These are phyloP conservation scores for Aspergillus ellipticus DNA, from an alignment of 495 filamentous ascomycete species.

Conservation along the genomic window DNA sequence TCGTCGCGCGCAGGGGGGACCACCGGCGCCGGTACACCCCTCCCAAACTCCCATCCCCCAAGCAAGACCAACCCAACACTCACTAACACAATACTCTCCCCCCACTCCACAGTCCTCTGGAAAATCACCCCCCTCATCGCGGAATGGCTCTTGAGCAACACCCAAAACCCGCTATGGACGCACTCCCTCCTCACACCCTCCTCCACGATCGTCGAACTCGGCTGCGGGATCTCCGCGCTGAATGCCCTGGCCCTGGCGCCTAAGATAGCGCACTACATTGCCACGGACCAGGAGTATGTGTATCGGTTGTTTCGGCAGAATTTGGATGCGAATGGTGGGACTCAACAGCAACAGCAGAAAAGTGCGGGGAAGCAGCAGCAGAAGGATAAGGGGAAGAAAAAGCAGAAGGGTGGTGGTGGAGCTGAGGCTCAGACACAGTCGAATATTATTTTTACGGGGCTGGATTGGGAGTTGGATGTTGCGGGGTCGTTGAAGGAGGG, in stretches of 20 bases:
- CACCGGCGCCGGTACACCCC: conserved; percentile 74
- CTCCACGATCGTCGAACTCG: conserved; percentile 73
- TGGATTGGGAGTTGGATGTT: conserved; percentile 46
- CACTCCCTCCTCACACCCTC: conserved; percentile 48
- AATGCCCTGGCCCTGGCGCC: conserved; percentile 63
- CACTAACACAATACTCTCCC: background rate
- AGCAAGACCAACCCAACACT: conserved; percentile 5
- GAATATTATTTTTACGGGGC: conserved; percentile 39
- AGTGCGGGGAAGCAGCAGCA: conserved; percentile 18
- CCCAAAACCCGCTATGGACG: conserved; percentile 62
- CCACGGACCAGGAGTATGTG: conserved; percentile 89
- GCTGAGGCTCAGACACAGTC: background rate
- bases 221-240: conserved; percentile 79
- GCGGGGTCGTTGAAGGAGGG: conserved; percentile 29
- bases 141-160: conserved; percentile 62
- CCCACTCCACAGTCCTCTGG: conserved; percentile 64
- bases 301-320: conserved; percentile 71
- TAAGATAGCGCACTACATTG: conserved; percentile 60
- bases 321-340: conserved; percentile 58
- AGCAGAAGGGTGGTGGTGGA: background rate
- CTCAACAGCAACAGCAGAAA: conserved; percentile 8
- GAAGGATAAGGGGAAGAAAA: background rate
- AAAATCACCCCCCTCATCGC: conserved; percentile 86
- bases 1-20: conserved; percentile 79
- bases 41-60: background rate